Evolutionary conservation across 441 rosid species (phyloP), one percentile per base, ranked within the genome.

Genomic region (Adansonia gregorii): DNA sequence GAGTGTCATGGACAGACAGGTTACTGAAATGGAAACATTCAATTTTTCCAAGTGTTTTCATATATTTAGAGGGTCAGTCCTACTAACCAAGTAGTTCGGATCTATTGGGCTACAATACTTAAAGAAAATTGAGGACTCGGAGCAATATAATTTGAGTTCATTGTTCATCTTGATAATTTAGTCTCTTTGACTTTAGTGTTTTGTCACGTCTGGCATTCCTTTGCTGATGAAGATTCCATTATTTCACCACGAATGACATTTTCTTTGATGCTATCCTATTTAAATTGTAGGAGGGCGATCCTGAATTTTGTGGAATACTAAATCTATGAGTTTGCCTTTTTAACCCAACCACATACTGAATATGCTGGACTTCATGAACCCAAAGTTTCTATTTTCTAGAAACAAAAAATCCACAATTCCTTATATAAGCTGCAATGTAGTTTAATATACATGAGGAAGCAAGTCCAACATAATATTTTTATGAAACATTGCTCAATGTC

Each of bases 381-480:
- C 27, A 48, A 68, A 22, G 56, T 48, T 68, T 22, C 19, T 68
- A 24, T 6, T 22, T 52, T 71, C 48, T 72, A 9, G 35, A 39
- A 39, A 55, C n/a, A 72, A 72, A 6, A 54, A 39, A 60, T 72
- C 64, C 20, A 6, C 19, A 35, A 12, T 39, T 35, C 31, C 24
- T 54, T 15, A 9, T 72, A 54, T 24, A 17, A 3, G 12, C 63
- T 55, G 4, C 31, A 70, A 9, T 35, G 24, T 55, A 9, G 49
- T 72, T 17, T 4, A 17, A 71, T 15, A 69, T 48, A 35, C 1
- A 58, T 11, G 31, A 48, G 61, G 59, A 66, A 73, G 60, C 31
- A 67, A 70, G n/a, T 73, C 67, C 46, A 35, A 65, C 46, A 56
- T n/a, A 27, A 20, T 19, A 76, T 15, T 78, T 69, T 27, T 69